A percentile compares a stretch with the other conserved stretches of the same genome.
Conservation (phyloP, 257 asterid genomes). For the Solanum acaule region DNA sequence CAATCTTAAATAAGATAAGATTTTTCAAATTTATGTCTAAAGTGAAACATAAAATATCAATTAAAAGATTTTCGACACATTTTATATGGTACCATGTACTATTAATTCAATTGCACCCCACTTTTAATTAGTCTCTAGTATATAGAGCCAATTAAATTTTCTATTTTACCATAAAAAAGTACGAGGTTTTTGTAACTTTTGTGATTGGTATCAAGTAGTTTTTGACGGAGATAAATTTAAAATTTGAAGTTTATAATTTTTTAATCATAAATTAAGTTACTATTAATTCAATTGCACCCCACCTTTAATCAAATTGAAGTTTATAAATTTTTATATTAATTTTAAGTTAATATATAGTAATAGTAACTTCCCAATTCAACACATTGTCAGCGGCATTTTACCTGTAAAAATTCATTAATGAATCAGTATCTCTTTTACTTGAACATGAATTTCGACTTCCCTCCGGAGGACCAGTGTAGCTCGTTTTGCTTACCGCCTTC, state of each 20-base stretch:
- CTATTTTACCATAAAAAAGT: neutral
- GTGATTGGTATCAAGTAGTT: neutral
- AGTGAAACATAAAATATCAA: neutral
- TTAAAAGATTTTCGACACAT: neutral
- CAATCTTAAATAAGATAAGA: too few species aligned
- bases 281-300: too few species aligned
- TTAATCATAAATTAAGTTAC: neutral
- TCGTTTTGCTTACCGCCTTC: too few species aligned
- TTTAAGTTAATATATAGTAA: neutral
- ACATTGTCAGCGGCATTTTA: too few species aligned
- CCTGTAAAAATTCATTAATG: too few species aligned
- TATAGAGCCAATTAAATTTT: neutral
- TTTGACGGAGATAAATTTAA: fast-evolving
- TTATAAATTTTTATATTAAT: neutral
- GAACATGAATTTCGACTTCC: too few species aligned
- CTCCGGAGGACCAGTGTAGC: too few species aligned
- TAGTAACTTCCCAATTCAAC: neutral
- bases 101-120: too few species aligned
- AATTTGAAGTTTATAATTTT: neutral
- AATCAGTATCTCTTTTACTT: too few species aligned
- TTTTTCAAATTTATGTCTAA: too few species aligned
- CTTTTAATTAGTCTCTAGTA: neutral
- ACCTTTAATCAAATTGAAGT: too few species aligned
- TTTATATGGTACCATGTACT: too few species aligned
- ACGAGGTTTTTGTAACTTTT: neutral